Conservation (phyloP, 2,329 filamentous ascomycete species). For the Penicillium sp. region DNA sequence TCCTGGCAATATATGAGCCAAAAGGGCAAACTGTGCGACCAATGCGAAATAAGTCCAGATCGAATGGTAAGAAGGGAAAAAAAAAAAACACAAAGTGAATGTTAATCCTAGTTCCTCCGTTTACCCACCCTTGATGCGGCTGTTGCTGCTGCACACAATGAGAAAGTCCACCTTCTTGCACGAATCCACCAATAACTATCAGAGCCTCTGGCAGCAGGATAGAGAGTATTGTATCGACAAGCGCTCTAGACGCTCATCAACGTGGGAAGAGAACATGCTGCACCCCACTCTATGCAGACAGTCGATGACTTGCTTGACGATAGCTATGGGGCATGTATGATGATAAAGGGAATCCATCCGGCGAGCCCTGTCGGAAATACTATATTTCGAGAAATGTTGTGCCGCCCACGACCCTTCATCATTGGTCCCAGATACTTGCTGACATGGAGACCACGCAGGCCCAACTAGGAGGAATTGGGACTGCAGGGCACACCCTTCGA, state of each 20-base stretch:
- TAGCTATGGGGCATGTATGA: conserved; percentile 9
- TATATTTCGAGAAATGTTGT: conserved; percentile 7
- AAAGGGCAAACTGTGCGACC: conserved; percentile 20
- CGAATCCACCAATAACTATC: conserved; percentile 14
- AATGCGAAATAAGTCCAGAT: neutral
- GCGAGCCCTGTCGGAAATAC: conserved; percentile 13
- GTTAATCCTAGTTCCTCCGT: conserved; percentile 14
- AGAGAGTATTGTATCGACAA: conserved; percentile 24
- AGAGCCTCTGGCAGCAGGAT: conserved; percentile 2
- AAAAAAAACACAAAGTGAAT: neutral
- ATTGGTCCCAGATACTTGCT: conserved; percentile 22
- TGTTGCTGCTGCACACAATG: conserved; percentile 10
- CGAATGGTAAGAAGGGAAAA: neutral
- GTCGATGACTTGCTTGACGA: conserved; percentile 20
- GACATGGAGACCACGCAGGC: conserved; percentile 13
- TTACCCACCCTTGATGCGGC: conserved; percentile 17
- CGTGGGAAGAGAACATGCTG: conserved; percentile 9
- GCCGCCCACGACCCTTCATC: conserved; percentile 6
- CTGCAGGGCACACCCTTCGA: conserved; percentile 14
- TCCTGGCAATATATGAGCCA: conserved; percentile 13
- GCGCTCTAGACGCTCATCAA: conserved; percentile 34
- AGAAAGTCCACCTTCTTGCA: conserved; percentile 13
- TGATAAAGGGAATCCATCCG: conserved; percentile 8
- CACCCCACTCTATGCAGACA: conserved; percentile 18
- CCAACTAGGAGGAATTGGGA: conserved; percentile 1